These are phyloP conservation scores for Haplosporangium gracile DNA, from an alignment of 192 early-diverging fungal genomes.

Conservation along the genomic window DNA sequence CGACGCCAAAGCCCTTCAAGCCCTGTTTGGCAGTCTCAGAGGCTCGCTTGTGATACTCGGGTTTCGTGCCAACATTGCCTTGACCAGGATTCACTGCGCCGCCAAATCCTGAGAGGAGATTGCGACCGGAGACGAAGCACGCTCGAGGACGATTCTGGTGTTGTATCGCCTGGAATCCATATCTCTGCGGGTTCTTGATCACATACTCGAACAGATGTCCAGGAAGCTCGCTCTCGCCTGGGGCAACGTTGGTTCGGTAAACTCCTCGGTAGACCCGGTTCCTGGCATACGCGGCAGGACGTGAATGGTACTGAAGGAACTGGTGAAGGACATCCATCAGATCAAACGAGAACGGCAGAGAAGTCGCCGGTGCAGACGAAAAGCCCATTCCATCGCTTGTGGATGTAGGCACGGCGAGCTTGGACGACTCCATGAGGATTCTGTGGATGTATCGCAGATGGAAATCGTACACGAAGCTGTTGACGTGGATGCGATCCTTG, in stretches of 20 bases:
- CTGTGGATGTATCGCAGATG: slow-evolving; percentile 65
- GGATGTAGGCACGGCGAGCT: not conserved
- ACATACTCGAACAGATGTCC: slow-evolving; percentile 59
- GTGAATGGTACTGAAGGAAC: slow-evolving; percentile 59
- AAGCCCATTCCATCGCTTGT: not conserved
- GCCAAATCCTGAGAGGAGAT: slow-evolving; percentile 31
- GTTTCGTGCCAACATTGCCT: not conserved
- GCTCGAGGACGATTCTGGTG: slow-evolving; percentile 57
- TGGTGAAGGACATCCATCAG: slow-evolving; percentile 63
- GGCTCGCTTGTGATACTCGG: slow-evolving; percentile 1
- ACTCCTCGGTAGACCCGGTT: slow-evolving; percentile 67
- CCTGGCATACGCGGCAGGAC: slow-evolving; percentile 63
- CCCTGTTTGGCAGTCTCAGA: not conserved
- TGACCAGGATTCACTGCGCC: not conserved
- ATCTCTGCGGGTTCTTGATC: slow-evolving; percentile 57
- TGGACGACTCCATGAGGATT: slow-evolving; percentile 58
- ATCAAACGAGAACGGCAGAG: slow-evolving; percentile 57
- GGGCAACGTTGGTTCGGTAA: slow-evolving; percentile 48
- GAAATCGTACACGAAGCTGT: slow-evolving; percentile 75
- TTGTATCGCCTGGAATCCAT: slow-evolving; percentile 56
- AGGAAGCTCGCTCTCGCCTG: slow-evolving; percentile 35
- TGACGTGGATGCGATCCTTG: slow-evolving; percentile 70
- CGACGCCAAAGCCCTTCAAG: slow-evolving; percentile 40
- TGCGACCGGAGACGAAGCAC: slow-evolving; percentile 58
- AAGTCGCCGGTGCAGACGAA: slow-evolving; percentile 1